phyloP scores from a whole-genome alignment of 768 basidiomycete genomes.

The Panus rudis region DNA sequence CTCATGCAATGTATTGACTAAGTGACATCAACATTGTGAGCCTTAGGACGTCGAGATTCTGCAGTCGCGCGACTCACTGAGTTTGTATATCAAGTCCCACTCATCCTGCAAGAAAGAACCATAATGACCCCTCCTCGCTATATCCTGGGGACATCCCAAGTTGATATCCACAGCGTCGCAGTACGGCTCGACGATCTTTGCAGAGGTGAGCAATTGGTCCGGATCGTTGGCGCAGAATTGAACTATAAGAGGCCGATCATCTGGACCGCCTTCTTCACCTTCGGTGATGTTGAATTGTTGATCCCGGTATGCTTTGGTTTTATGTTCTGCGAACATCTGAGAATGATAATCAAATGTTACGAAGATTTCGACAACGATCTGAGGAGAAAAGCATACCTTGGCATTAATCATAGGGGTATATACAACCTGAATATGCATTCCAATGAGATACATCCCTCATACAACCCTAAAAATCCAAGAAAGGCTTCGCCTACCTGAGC shows the following conservation, averaged over 20 bases:
- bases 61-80: slow-evolving; percentile 48
- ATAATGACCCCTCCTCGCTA: slow-evolving; percentile 81
- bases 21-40: neutral
- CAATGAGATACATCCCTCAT: neutral
- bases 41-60: neutral
- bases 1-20: slow-evolving; percentile 81
- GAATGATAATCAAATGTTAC: neutral
- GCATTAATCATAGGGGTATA: slow-evolving; percentile 99
- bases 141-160: slow-evolving; percentile 91
- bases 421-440: slow-evolving; percentile 48
- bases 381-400: slow-evolving; percentile 42
- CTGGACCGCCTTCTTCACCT: slow-evolving; percentile 77
- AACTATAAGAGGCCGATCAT: slow-evolving; percentile 80
- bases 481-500: slow-evolving; percentile 46
- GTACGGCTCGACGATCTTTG: slow-evolving; percentile 63
- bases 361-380: neutral
- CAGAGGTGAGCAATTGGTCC: slow-evolving; percentile 68
- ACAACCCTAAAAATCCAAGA: neutral
- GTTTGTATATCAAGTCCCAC: slow-evolving; percentile 78
- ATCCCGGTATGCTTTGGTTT: slow-evolving; percentile 49
- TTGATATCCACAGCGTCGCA: slow-evolving; percentile 97
- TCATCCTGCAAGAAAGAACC: slow-evolving; percentile 92
- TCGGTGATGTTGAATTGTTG: slow-evolving; percentile 59
- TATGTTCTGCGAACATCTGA: slow-evolving; percentile 57
- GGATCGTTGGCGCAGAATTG: slow-evolving; percentile 95